Evolutionary conservation across 2,329 filamentous ascomycete species (phyloP).

Genomic region (Seiridium unicorne): DNA sequence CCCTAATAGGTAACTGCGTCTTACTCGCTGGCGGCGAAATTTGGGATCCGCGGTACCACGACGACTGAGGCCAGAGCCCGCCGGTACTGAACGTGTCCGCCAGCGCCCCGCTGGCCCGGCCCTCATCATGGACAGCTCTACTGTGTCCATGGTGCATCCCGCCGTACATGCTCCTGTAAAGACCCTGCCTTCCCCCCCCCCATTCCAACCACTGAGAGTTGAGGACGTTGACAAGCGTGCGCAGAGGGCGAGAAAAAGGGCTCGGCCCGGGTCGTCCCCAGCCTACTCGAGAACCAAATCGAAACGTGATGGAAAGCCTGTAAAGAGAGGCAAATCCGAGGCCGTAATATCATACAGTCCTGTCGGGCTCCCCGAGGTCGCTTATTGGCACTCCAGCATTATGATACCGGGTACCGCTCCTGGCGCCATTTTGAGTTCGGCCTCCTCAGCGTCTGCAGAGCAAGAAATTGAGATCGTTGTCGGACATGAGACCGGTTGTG

Average conservation of each 20-base stretch:
- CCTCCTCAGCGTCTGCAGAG: neutral
- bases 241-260: conserved; percentile 3
- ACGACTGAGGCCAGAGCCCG: neutral
- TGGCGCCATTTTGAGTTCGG: neutral
- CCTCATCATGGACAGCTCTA: neutral
- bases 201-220: neutral
- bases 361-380: neutral
- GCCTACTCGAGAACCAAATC: neutral
- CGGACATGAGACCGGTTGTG: conserved; percentile 1
- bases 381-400: neutral
- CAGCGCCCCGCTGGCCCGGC: neutral
- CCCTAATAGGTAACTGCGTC: neutral
- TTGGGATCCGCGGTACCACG: neutral
- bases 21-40: conserved; percentile 1
- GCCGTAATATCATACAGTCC: neutral
- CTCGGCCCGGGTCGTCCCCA: conserved; percentile 5
- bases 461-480: conserved; percentile 3
- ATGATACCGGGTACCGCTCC: neutral
- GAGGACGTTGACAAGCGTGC: neutral
- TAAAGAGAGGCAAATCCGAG: conserved; percentile 1
- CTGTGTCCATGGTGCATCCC: neutral
- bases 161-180: conserved; percentile 1
- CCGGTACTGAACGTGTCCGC: neutral
- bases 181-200: neutral
- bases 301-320: neutral